Base-by-base conservation (phyloP, 1,139 yeast species). In the Taphrina pruni region DNA sequence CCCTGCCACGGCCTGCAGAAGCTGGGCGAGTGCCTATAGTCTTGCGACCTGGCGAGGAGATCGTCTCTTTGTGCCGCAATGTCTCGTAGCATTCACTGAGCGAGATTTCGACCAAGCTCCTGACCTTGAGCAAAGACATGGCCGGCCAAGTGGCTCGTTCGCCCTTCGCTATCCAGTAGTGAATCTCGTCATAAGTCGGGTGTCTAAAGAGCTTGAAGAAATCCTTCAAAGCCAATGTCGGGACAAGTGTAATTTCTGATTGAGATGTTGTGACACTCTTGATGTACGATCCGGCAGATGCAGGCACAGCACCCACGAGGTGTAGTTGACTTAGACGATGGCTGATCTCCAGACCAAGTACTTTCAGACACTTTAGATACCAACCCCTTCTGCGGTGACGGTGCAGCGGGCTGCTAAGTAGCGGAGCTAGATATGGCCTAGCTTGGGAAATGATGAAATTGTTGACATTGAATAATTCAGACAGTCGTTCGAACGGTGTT, bases 391-490 rank as follows among this genome's bases (percentile, higher is more conserved):
- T 77, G 11, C 52, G 48, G 45, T 61, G 57, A 58, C 65, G 55
- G 52, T 88, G 88, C 75, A 91, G 83, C 75, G 92, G 97, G 72
- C 90, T 89, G 50, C 89, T 87, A 62, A 94, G 84, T 66, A 93
- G 81, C 0, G 98, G 97, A 0, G 97, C 69, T 17, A 69, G 65
- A 76, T 95, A 98, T 0, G 98, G 97, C 75, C 95, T 91, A 0
- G 94, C 99, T 78, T 94, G 97, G 69, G 97, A 93, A 0, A 97
- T 98, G 76, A 94, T 90, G 71, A 94, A 92, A 77, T 94, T 97
- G 77, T 94, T 96, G 48, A 94, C 97, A 76, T 94, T 94, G 77
- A 94, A 94, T 93, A 94, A 90, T 78, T 94, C 99, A 60, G 96
- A 89, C 20, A 94, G 81, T 74, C 97, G 84, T 0, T 96, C 84